Percentiles rank a stretch among this genome's conserved stretches.
These are phyloP conservation scores for Ophiocytium majus DNA, from an alignment of 352 stramenopile species.

Conservation along the genomic window DNA sequence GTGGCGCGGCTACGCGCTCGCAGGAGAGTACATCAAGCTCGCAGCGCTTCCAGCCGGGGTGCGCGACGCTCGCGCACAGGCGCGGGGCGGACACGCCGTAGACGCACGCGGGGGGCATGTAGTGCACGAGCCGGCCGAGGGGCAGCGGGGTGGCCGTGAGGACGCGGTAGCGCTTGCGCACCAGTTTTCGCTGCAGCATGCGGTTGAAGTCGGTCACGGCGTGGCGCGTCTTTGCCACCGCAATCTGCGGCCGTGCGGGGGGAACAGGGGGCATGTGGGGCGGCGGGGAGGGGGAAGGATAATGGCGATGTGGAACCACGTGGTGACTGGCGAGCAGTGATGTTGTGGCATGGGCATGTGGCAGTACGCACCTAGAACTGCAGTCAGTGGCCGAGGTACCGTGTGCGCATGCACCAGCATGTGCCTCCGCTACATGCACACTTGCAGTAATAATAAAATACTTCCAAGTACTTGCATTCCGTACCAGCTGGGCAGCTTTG, in stretches of 20 bases:
- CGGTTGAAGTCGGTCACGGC: slow-evolving; percentile 6
- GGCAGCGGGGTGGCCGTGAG: background rate
- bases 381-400: too few species aligned
- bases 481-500: too few species aligned
- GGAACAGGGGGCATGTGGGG: too few species aligned
- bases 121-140: background rate
- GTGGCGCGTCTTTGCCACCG: background rate
- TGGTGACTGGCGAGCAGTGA: too few species aligned
- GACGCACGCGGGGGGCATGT: background rate
- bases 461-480: too few species aligned
- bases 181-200: background rate
- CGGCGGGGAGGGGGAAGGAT: too few species aligned
- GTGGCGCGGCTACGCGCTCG: background rate
- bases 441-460: too few species aligned
- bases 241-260: background rate
- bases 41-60: background rate
- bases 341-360: too few species aligned
- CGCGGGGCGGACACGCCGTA: background rate
- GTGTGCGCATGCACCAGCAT: too few species aligned
- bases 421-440: too few species aligned
- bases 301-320: too few species aligned
- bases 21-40: background rate
- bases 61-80: background rate
- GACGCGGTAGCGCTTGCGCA: slow-evolving; percentile 14
- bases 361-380: too few species aligned